A percentile compares a stretch with the other conserved stretches of the same genome.
Evolutionary conservation across 805 yeast species (phyloP).

Genomic region (Cyberlindnera nakhonratchasimensis): DNA sequence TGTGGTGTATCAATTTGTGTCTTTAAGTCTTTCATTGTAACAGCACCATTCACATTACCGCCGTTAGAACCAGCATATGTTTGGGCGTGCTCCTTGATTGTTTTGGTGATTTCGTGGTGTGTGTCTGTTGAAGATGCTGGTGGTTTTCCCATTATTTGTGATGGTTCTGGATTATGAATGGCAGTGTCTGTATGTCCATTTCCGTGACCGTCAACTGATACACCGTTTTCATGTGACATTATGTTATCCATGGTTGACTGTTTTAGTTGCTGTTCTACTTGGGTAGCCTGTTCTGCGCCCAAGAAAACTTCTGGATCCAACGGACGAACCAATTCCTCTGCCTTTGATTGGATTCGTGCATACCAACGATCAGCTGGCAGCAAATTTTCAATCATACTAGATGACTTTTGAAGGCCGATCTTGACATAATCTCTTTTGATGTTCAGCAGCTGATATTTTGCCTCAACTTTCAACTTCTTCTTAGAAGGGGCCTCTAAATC

Average conservation of each 20-base stretch:
- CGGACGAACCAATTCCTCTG: background rate
- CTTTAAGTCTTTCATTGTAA: too few species aligned
- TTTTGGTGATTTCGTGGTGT: too few species aligned
- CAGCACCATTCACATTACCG: too few species aligned
- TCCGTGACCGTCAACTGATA: too few species aligned
- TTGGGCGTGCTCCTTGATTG: background rate
- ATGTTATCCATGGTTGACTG: background rate
- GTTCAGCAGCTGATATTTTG: background rate
- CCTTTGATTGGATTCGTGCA: background rate
- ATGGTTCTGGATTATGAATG: too few species aligned
- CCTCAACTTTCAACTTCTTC: background rate
- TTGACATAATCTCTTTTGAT: background rate
- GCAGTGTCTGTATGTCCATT: too few species aligned
- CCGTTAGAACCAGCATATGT: background rate
- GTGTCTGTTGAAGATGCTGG: too few species aligned
- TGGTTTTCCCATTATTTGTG: too few species aligned
- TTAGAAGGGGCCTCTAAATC: background rate
- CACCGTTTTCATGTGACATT: too few species aligned
- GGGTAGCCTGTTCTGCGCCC: background rate
- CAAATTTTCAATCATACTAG: background rate
- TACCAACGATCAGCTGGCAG: slow-evolving; percentile 1
- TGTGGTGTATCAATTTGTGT: background rate
- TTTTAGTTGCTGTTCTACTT: background rate
- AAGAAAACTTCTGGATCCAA: slow-evolving; percentile 1
- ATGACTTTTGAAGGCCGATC: background rate